A percentile compares a stretch with the other conserved stretches of the same genome.
These are phyloP conservation scores for Gossypium gossypioides DNA, from an alignment of 441 rosid genomes.

Conservation along the genomic window DNA sequence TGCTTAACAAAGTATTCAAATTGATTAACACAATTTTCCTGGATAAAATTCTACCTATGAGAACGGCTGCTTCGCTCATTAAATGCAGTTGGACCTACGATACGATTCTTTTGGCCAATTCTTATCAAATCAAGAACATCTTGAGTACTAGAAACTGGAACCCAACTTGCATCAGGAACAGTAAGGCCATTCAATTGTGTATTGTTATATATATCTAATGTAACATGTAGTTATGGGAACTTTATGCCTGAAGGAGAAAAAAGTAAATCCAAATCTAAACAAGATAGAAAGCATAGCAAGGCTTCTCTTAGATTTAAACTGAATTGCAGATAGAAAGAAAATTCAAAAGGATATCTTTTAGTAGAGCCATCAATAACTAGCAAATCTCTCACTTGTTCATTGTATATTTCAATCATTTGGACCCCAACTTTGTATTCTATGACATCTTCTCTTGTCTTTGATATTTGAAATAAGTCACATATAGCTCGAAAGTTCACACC, in stretches of 20 bases:
- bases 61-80: constrained; percentile 94
- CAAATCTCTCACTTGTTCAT: constrained; percentile 87
- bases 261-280: background rate
- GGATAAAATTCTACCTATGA: constrained; percentile 42
- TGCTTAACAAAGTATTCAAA: background rate
- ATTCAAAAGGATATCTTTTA: constrained; percentile 72
- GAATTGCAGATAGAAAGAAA: background rate
- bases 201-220: constrained; percentile 84
- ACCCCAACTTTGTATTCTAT: constrained; percentile 75
- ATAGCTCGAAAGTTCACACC: constrained; percentile 91
- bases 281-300: background rate
- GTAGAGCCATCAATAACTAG: constrained; percentile 71
- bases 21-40: background rate
- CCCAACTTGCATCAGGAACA: constrained; percentile 85
- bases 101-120: constrained; percentile 77
- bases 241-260: background rate
- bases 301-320: background rate
- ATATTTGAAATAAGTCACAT: constrained; percentile 65
- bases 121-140: constrained; percentile 87
- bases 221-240: constrained; percentile 39
- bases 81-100: constrained; percentile 84
- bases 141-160: constrained; percentile 66
- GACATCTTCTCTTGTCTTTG: constrained; percentile 51
- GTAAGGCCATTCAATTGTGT: constrained; percentile 81
- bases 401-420: constrained; percentile 92